Percentiles rank a stretch among this genome's conserved stretches.
phyloP scores from a whole-genome alignment of 768 basidiomycete genomes.

The Dentipellis sp. region DNA sequence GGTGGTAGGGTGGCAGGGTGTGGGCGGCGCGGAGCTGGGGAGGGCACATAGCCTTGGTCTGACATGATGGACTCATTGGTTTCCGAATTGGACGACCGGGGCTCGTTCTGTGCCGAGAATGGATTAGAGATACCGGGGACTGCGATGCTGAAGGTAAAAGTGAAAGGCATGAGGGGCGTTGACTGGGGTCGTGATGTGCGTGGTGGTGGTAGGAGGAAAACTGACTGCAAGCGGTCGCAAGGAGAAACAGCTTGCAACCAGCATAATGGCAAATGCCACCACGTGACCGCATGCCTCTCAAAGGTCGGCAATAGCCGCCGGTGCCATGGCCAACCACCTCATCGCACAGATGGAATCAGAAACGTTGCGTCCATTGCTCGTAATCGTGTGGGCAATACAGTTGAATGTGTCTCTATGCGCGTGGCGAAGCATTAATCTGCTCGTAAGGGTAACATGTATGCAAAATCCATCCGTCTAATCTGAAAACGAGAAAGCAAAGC shows the following conservation, averaged over 20 bases:
- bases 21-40: conserved; percentile 5
- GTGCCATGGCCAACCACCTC: too few relatives aligned
- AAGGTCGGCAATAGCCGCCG: too few relatives aligned
- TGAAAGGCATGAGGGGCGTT: conserved; percentile 36
- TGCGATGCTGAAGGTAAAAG: conserved; percentile 63
- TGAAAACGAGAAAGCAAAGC: too few relatives aligned
- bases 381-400: too few relatives aligned
- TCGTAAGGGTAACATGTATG: too few relatives aligned
- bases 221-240: background rate
- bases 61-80: conserved; percentile 14
- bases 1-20: conserved; percentile 30
- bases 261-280: background rate
- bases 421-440: too few relatives aligned
- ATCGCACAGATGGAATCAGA: too few relatives aligned
- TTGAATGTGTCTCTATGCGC: too few relatives aligned
- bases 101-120: conserved; percentile 29
- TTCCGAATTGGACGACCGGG: conserved; percentile 10
- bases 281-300: background rate
- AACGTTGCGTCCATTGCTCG: too few relatives aligned
- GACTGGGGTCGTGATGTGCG: background rate
- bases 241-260: background rate
- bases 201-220: background rate
- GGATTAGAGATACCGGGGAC: conserved; percentile 64
- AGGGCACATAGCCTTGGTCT: conserved; percentile 17
- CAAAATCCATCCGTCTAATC: too few relatives aligned